Conservation (phyloP, 208 protist species). For the Trypanosoma mega region DNA sequence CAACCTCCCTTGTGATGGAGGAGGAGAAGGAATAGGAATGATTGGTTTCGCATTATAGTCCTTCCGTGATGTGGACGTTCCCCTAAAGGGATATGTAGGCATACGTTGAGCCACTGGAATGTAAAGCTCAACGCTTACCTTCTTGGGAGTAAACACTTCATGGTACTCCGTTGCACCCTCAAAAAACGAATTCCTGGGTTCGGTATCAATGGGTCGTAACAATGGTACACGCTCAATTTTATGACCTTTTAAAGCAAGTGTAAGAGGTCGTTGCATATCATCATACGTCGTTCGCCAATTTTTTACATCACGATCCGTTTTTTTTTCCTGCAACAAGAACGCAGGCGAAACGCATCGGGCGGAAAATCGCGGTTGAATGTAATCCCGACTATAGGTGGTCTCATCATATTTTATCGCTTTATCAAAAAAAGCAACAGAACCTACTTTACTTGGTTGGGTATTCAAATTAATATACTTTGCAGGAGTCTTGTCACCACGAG, state of each 20-base stretch:
- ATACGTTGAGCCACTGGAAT: not conserved
- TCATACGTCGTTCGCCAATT: constrained; percentile 14
- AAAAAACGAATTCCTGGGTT: not conserved
- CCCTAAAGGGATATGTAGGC: constrained; percentile 5
- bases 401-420: not conserved
- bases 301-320: not conserved
- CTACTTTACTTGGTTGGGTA: constrained; percentile 11
- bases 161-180: constrained; percentile 10
- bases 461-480: constrained; percentile 1
- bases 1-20: constrained; percentile 3
- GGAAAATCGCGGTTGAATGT: not conserved
- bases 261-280: constrained; percentile 13
- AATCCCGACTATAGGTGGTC: constrained; percentile 16
- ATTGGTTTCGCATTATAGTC: constrained; percentile 13
- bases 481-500: not conserved
- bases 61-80: constrained; percentile 9
- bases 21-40: not conserved
- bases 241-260: constrained; percentile 1
- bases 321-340: not conserved
- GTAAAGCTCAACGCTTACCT: not conserved
- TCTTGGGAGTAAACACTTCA: not conserved
- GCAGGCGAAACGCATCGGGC: not conserved
- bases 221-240: constrained; percentile 1
- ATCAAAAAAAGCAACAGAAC: not conserved
- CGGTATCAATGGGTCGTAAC: not conserved